A percentile compares a stretch with the other conserved stretches of the same genome.
Evolutionary conservation across 164 flowering plant genomes (phyloP).

Genomic region (Saururus chinensis): DNA sequence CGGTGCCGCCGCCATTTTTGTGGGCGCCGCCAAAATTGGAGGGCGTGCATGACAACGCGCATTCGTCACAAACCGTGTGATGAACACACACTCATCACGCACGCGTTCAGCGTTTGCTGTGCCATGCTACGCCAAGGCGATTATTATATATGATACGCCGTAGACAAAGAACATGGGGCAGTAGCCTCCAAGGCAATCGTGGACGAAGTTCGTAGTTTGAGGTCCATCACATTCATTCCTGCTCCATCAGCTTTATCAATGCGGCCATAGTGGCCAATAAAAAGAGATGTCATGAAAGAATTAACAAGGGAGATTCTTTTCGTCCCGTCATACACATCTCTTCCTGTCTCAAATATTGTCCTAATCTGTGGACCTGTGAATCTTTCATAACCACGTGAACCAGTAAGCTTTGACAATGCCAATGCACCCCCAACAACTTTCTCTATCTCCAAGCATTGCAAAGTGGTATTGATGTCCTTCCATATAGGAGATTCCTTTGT

Average conservation of each 20-base stretch:
- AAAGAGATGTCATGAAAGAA: slow-evolving; percentile 86
- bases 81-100: too few species aligned
- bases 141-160: too few species aligned
- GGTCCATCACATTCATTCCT: slow-evolving; percentile 96
- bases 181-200: slow-evolving; percentile 22
- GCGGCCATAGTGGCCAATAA: slow-evolving; percentile 68
- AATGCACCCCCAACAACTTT: slow-evolving; percentile 77
- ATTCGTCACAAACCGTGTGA: too few species aligned
- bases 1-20: too few species aligned
- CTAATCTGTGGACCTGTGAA: slow-evolving; percentile 86
- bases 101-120: too few species aligned
- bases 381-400: slow-evolving; percentile 83
- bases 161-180: too few species aligned
- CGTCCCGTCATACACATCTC: slow-evolving; percentile 53
- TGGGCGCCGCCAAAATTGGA: too few species aligned
- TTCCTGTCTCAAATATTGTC: slow-evolving; percentile 57
- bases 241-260: slow-evolving; percentile 94
- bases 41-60: too few species aligned
- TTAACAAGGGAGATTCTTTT: slow-evolving; percentile 96
- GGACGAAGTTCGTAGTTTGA: slow-evolving; percentile 18
- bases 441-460: slow-evolving; percentile 79
- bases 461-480: slow-evolving; percentile 96
- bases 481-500: slow-evolving; percentile 76
- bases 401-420: slow-evolving; percentile 65
- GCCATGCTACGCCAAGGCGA: too few species aligned